phyloP scores from a whole-genome alignment of 306 rosid genomes.

The Cotoneaster glaucophyllus region DNA sequence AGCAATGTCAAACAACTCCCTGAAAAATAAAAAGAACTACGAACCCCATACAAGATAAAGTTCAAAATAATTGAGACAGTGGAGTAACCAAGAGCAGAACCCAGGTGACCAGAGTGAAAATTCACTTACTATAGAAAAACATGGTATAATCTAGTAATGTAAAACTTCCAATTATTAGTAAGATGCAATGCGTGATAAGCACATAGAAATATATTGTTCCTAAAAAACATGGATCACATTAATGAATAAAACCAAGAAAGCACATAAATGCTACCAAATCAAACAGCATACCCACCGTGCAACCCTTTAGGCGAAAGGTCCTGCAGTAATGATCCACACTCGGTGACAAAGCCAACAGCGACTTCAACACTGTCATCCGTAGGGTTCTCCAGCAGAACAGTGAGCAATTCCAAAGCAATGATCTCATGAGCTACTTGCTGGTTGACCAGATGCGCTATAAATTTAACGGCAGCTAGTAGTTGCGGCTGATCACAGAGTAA shows the following conservation, averaged over 20 bases:
- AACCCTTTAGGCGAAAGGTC: conserved; percentile 89
- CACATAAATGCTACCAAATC: not conserved
- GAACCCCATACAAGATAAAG: not conserved
- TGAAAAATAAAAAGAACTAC: not conserved
- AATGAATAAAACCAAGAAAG: not conserved
- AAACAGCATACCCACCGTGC: conserved; percentile 59
- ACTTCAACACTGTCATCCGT: conserved; percentile 95
- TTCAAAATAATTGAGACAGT: not conserved
- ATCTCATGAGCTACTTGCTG: conserved; percentile 94
- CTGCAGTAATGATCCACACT: conserved; percentile 81
- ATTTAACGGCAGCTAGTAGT: conserved; percentile 92
- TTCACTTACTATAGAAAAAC: not conserved
- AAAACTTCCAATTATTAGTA: not conserved
- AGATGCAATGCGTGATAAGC: not conserved
- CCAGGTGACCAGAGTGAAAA: not conserved
- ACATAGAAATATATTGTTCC: not conserved
- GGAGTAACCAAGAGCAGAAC: not conserved
- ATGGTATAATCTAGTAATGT: not conserved
- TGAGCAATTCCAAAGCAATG: conserved; percentile 81
- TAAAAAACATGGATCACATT: not conserved
- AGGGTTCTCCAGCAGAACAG: conserved; percentile 85
- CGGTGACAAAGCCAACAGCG: conserved; percentile 94
- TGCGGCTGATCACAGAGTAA: conserved; percentile 54
- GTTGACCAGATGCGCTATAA: conserved; percentile 86
- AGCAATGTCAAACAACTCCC: not conserved